These are phyloP conservation scores for Micractinium conductrix DNA, from an alignment of 139 green algal genomes.

Conservation along the genomic window DNA sequence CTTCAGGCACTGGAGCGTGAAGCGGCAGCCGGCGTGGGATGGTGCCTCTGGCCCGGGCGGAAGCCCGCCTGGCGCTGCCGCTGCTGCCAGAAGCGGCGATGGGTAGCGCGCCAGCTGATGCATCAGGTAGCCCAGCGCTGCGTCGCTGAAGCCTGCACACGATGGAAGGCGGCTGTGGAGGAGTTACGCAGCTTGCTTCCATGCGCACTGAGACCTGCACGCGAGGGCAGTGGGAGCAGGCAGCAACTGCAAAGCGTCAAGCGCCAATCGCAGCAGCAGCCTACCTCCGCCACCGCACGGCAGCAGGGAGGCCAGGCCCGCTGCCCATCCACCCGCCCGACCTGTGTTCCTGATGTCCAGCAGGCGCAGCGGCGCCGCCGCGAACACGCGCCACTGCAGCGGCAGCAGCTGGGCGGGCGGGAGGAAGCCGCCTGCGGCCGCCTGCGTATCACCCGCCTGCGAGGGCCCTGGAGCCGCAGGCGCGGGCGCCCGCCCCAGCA, in stretches of 20 bases:
- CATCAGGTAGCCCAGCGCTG: background rate
- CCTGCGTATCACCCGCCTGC: background rate
- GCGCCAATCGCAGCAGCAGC: too few relatives aligned
- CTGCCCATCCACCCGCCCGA: background rate
- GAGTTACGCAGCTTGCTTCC: too few relatives aligned
- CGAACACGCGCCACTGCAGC: background rate
- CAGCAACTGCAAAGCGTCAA: background rate
- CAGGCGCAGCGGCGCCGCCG: background rate
- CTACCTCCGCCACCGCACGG: too few relatives aligned
- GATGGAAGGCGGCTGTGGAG: too few relatives aligned
- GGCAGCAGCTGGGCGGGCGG: background rate
- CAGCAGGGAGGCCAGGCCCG: too few relatives aligned
- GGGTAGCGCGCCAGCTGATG: constrained; percentile 1
- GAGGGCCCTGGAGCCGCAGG: background rate
- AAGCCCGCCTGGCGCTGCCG: background rate
- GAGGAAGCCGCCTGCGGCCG: background rate
- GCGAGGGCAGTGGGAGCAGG: background rate
- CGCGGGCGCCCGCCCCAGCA: background rate
- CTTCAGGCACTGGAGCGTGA: constrained; percentile 14
- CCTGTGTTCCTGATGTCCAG: constrained; percentile 11
- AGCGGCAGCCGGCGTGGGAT: background rate
- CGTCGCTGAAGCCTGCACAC: constrained; percentile 11
- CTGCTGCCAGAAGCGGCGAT: background rate
- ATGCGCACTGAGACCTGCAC: too few relatives aligned
- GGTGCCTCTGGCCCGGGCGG: background rate